Base-by-base conservation (phyloP, 176 grass and related monocot species). In the Oryza glaberrima region DNA sequence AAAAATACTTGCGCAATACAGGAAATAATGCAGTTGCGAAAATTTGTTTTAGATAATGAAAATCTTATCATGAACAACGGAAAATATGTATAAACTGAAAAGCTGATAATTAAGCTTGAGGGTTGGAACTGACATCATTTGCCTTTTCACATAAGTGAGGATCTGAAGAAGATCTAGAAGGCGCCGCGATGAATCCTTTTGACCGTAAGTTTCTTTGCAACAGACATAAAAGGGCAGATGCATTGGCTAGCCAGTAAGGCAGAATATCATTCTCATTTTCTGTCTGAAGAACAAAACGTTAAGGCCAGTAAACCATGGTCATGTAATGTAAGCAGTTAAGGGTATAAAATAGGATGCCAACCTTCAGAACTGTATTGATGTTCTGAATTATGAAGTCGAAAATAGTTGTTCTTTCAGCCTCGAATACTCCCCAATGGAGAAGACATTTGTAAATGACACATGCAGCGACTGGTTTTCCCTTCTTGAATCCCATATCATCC, bases 361-460 rank as follows among this genome's bases (percentile, higher is more conserved):
- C 94, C 94, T 94, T 90, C 48, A 97, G 52, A 73, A 87, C 78
- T 76, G 81, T 63, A 80, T 94, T 97, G 61, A 94, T 84, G 83
- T 85, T 87, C 75, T 89, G 85, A 88, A 97, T 94, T 88, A 97
- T 92, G 61, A 90, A 94, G 83, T 97, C 94, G 76, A 97, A 97
- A 83, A 89, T 92, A 49, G 81, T 84, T 69, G 94, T 97, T 76
- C 88, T 90, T 88, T 97, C 94, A 85, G 92, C 80, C 77, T 97
- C 92, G 44, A 97, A 94, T 66, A 86, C 85, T 89, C 85, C 90
- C 94, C 94, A 94, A 81, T 94, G 90, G 45, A 92, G 71, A 82
- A 97, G 89, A 72, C 82, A 90, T 90, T 90, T 97, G 76, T 94
- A 97, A 77, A 97, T 90, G 54, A 90, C 77, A 92, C 92, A 94